These are phyloP conservation scores for Geosmithia flava DNA, from an alignment of 2,329 filamentous ascomycete species.

Conservation along the genomic window DNA sequence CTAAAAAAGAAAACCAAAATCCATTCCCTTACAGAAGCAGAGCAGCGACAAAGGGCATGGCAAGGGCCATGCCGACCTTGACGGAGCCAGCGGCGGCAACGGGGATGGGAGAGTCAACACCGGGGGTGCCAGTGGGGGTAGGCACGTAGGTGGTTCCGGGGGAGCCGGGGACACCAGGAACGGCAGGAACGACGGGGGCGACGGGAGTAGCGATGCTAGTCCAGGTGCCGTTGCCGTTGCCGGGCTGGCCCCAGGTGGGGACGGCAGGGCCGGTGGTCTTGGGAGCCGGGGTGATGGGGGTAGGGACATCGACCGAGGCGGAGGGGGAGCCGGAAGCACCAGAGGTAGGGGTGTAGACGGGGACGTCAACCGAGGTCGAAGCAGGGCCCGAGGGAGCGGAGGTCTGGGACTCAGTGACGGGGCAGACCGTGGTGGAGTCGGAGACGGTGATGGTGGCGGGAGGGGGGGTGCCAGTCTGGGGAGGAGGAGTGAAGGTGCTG, in stretches of 20 bases:
- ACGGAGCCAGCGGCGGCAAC: conserved; percentile 4
- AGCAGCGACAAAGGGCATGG: conserved; percentile 3
- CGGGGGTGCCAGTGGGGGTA: conserved; percentile 1
- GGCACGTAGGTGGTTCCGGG: background rate
- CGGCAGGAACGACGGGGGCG: background rate
- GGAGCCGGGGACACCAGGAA: conserved; percentile 1
- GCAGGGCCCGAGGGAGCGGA: background rate
- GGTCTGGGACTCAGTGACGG: background rate
- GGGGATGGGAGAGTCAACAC: conserved; percentile 1
- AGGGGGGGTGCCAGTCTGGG: conserved; percentile 6
- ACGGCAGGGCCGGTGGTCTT: background rate
- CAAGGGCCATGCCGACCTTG: conserved; percentile 5
- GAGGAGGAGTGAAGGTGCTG: conserved; percentile 11
- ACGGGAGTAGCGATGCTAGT: conserved; percentile 1
- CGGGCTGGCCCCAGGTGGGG: conserved; percentile 1
- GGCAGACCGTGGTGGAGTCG: conserved; percentile 2
- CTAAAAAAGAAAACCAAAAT: background rate
- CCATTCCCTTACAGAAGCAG: conserved; percentile 4
- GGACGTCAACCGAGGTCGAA: background rate
- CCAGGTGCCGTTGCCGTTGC: conserved; percentile 1
- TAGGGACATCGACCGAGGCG: background rate
- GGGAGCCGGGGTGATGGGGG: background rate
- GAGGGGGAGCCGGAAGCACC: background rate
- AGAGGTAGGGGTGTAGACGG: background rate
- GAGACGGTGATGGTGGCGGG: conserved; percentile 9